Conservation (phyloP, 2,329 filamentous ascomycete genomes). For the Alternaria ethzedia region DNA sequence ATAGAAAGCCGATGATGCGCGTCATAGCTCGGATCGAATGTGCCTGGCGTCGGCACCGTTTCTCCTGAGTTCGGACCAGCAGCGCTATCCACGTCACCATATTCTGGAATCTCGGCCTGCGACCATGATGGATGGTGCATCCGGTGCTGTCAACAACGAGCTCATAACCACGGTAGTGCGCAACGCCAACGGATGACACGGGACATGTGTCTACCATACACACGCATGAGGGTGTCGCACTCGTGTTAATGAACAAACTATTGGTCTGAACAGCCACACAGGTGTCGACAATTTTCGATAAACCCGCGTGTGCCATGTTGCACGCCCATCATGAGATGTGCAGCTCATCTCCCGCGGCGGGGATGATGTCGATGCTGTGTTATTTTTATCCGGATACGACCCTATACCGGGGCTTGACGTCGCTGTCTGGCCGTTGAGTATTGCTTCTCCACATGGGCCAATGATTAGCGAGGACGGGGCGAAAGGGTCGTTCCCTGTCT, state of each 20-base stretch:
- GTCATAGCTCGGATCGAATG: slow-evolving; percentile 16
- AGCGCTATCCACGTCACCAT: slow-evolving; percentile 28
- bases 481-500: slow-evolving; percentile 4
- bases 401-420: slow-evolving; percentile 18
- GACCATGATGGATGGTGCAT: slow-evolving; percentile 7
- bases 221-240: not conserved
- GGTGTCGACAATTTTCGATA: not conserved
- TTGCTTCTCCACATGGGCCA: slow-evolving; percentile 26
- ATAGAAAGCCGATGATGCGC: slow-evolving; percentile 1
- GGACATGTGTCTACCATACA: slow-evolving; percentile 1
- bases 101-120: slow-evolving; percentile 2
- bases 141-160: not conserved
- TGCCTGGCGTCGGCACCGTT: slow-evolving; percentile 18
- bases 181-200: not conserved
- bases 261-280: not conserved
- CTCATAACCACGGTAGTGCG: not conserved
- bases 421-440: slow-evolving; percentile 24
- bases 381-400: slow-evolving; percentile 27
- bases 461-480: slow-evolving; percentile 17
- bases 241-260: not conserved
- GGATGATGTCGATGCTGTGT: slow-evolving; percentile 8
- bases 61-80: slow-evolving; percentile 26
- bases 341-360: slow-evolving; percentile 1
- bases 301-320: not conserved
- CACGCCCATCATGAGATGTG: slow-evolving; percentile 1